A percentile compares a stretch with the other conserved stretches of the same genome.
phyloP scores from a whole-genome alignment of 2,329 filamentous ascomycete species.

The Epichloe sylvatica region DNA sequence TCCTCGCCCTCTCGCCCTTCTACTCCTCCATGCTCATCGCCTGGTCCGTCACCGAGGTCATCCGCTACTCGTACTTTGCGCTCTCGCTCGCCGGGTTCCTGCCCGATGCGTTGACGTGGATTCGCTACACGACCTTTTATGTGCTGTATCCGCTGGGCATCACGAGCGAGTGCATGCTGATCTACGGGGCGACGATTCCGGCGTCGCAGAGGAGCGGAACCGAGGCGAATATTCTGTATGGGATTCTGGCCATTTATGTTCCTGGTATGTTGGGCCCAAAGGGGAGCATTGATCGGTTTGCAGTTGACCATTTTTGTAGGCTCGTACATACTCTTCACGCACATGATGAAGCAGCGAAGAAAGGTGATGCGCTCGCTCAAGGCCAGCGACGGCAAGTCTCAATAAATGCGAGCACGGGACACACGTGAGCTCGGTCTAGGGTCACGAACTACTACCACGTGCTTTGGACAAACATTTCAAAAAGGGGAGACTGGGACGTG shows the following conservation, averaged over 20 bases:
- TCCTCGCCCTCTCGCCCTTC: conserved; percentile 42
- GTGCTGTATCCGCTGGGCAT: conserved; percentile 89
- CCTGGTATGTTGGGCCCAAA: conserved; percentile 46
- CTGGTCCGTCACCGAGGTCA: conserved; percentile 83
- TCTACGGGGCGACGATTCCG: conserved; percentile 55
- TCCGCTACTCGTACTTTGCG: conserved; percentile 86
- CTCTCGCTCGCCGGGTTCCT: conserved; percentile 51
- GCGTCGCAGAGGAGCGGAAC: conserved; percentile 30
- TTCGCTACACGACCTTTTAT: conserved; percentile 87
- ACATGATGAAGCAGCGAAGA: conserved; percentile 85
- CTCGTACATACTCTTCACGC: conserved; percentile 72
- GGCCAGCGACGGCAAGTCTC: conserved; percentile 29
- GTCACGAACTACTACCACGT: background rate
- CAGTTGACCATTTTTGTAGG: conserved; percentile 24
- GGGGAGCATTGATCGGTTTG: too few relatives aligned
- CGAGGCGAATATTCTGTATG: conserved; percentile 46
- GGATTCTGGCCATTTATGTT: conserved; percentile 60
- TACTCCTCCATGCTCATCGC: conserved; percentile 72
- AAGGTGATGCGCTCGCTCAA: conserved; percentile 60
- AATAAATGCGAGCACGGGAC: conserved; percentile 12
- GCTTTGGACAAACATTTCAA: background rate
- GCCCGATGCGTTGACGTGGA: conserved; percentile 57
- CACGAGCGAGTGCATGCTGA: conserved; percentile 68
- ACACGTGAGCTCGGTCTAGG: too few relatives aligned
- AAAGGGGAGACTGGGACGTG: too few relatives aligned